phyloP scores from a whole-genome alignment of 1,139 yeast species.

The Zygoascus meyerae region DNA sequence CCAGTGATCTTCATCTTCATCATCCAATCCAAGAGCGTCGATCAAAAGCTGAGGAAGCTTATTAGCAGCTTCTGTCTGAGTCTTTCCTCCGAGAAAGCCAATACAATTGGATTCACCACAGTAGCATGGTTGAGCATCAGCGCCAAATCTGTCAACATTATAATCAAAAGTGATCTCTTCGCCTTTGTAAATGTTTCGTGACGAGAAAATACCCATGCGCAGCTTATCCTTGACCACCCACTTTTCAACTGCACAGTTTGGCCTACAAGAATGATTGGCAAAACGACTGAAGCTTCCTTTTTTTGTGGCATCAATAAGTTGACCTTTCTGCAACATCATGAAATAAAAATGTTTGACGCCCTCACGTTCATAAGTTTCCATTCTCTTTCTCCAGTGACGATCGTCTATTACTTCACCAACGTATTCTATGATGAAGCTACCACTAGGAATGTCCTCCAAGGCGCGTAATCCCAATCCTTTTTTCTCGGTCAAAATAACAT shows the following conservation, averaged over 20 bases:
- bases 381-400: conserved; percentile 60
- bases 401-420: conserved; percentile 92
- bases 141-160: conserved; percentile 94
- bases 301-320: conserved; percentile 88
- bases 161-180: conserved; percentile 95
- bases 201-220: conserved; percentile 92
- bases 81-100: conserved; percentile 92
- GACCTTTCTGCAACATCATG: conserved; percentile 93
- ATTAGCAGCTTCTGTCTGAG: conserved; percentile 87
- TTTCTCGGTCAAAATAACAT: conserved; percentile 70
- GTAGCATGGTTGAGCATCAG: conserved; percentile 87
- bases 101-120: conserved; percentile 92
- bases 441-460: conserved; percentile 48
- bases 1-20: conserved; percentile 41
- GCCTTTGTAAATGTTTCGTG: conserved; percentile 62
- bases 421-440: conserved; percentile 79
- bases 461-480: conserved; percentile 93
- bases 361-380: conserved; percentile 63
- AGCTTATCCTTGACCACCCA: conserved; percentile 93
- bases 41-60: conserved; percentile 76
- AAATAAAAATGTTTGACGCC: conserved; percentile 87
- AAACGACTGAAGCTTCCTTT: conserved; percentile 86
- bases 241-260: conserved; percentile 91
- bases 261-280: conserved; percentile 91
- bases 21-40: conserved; percentile 77